Conservation (phyloP, 306 rosid genomes). For the Canavalia ensiformis region DNA sequence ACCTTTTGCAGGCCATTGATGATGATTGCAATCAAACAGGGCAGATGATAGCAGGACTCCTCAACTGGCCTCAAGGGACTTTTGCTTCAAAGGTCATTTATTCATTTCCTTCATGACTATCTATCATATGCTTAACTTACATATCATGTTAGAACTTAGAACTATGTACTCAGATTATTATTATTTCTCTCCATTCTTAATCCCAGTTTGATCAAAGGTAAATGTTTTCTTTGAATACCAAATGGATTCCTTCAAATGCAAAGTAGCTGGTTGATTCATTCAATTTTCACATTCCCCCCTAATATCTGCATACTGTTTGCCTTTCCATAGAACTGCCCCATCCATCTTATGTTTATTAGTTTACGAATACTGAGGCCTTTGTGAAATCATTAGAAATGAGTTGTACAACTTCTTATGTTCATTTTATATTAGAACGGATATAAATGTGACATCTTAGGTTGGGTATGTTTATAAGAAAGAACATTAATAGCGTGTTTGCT, state of each 20-base stretch:
- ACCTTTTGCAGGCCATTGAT: constrained; percentile 78
- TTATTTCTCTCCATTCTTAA: constrained; percentile 13
- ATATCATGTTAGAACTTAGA: neutral
- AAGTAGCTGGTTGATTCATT: constrained; percentile 25
- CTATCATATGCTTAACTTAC: constrained; percentile 1
- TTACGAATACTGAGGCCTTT: neutral
- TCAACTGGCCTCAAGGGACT: constrained; percentile 98
- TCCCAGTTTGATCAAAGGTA: neutral
- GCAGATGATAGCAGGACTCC: constrained; percentile 93
- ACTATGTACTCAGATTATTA: constrained; percentile 9
- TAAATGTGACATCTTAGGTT: constrained; percentile 25
- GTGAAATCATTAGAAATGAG: constrained; percentile 10
- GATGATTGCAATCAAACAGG: constrained; percentile 99
- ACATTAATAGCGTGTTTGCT: neutral
- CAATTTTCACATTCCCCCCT: too few species aligned
- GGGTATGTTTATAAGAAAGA: neutral
- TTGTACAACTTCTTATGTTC: neutral
- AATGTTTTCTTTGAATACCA: constrained; percentile 1
- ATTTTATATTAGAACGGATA: neutral
- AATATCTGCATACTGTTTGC: neutral
- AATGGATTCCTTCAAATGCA: constrained; percentile 20
- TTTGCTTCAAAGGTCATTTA: constrained; percentile 90
- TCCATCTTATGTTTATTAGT: constrained; percentile 10
- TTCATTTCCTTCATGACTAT: constrained; percentile 24
- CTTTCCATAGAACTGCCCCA: neutral